Conservation (phyloP, 352 stramenopile species). For the Porosira glacialis region DNA sequence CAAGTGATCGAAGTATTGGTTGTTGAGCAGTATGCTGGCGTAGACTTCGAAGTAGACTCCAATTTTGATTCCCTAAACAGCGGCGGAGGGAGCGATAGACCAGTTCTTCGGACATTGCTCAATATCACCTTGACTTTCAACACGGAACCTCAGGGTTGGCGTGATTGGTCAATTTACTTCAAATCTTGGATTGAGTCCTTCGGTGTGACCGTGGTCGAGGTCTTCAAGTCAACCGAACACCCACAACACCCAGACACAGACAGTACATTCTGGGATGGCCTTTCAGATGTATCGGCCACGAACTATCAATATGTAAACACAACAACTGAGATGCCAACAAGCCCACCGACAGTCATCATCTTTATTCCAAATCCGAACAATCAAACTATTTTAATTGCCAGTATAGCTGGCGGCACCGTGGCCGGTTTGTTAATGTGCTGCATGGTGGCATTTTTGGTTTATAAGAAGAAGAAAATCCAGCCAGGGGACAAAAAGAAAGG, state of each 20-base stretch:
- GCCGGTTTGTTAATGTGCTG: constrained; percentile 14
- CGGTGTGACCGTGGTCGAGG: constrained; percentile 46
- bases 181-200: constrained; percentile 59
- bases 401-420: constrained; percentile 1
- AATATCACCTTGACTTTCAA: constrained; percentile 42
- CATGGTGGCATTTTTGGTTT: constrained; percentile 16
- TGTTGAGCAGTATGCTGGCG: constrained; percentile 23
- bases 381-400: constrained; percentile 20
- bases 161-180: constrained; percentile 53
- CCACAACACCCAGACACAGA: constrained; percentile 46
- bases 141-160: constrained; percentile 20
- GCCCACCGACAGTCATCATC: constrained; percentile 37
- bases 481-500: too few relatives aligned
- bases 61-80: constrained; percentile 15
- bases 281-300: constrained; percentile 32
- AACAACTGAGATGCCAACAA: constrained; percentile 22
- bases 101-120: constrained; percentile 39
- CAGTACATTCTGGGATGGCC: constrained; percentile 50
- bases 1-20: constrained; percentile 22
- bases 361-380: constrained; percentile 26
- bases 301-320: constrained; percentile 36
- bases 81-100: constrained; percentile 4
- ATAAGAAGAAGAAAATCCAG: too few relatives aligned
- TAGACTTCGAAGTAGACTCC: constrained; percentile 17
- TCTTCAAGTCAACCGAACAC: constrained; percentile 51